Evolutionary conservation across 1,284 basidiomycete species (phyloP), one percentile per base, ranked within the genome.

Genomic region (Veloboletus limbatus): DNA sequence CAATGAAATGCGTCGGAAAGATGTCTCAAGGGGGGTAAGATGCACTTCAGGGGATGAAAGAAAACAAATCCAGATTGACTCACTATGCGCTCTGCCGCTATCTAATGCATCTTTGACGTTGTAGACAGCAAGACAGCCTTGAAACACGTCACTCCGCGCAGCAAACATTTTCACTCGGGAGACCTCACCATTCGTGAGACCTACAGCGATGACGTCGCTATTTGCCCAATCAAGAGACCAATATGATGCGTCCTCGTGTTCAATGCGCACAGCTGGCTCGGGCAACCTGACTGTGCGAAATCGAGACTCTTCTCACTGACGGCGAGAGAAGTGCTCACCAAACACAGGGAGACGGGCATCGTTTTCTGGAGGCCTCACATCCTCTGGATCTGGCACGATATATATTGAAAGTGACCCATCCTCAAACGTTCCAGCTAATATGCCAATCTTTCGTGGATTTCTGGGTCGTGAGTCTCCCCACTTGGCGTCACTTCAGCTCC

Each of bases 211-310:
- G 4, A 85, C 58, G 47, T 86, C 82, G 48, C 88, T 90, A 54
- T 91, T 91, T 2, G 83, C 85, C 92, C 92, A 96, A 56, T 94
- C 91, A 32, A 95, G 72, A 26, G 79, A 77, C 75, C 79, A 88
- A 54, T 81, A 85, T 13, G 75, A 72, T 0, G 87, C 78, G 46
- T 90, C 87, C 48, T 85, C 81, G 2, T 91, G 65, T 53, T 87
- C 79, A 6, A 95, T 76, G 6, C 79, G 75, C 4, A 92, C 45
- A 4, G 86, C 59, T 0, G 92, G 88, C 33, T 82, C 69, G 0
- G 78, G 59, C 48, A 86, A 59, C 51, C 69, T 73, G 8, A 89
- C 87, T 89, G 39, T 9, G 36, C 20, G 18, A 16, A 40, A 35
- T 48, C 20, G 51, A 36, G 18, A 13, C 10, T 25, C 8, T 26